Evolutionary conservation across 2,329 filamentous ascomycete species (phyloP).

Genomic region (Colletotrichum tropicicola): DNA sequence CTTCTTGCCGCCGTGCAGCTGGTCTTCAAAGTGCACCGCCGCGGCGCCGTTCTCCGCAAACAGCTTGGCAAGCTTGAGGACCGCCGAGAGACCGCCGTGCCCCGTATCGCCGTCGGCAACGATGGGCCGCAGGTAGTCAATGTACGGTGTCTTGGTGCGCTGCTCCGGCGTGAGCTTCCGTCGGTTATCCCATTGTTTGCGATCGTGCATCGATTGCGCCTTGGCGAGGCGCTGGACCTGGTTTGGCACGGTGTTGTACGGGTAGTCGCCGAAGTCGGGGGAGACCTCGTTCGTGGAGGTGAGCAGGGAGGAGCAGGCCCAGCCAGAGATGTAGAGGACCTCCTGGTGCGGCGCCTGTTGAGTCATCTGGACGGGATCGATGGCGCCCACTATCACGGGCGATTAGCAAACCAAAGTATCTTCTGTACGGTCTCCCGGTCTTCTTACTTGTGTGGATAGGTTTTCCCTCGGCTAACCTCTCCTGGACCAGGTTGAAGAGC

Average conservation of each 20-base stretch:
- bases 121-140: constrained; percentile 94
- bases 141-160: constrained; percentile 79
- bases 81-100: constrained; percentile 90
- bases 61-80: constrained; percentile 95
- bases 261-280: constrained; percentile 97
- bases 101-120: constrained; percentile 96
- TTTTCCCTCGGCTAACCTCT: constrained; percentile 79
- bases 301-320: constrained; percentile 94
- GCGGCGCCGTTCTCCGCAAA: constrained; percentile 98
- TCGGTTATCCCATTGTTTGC: constrained; percentile 90
- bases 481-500: constrained; percentile 87
- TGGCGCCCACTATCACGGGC: constrained; percentile 94
- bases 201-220: constrained; percentile 95
- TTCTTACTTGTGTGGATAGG: constrained; percentile 89
- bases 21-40: constrained; percentile 97
- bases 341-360: constrained; percentile 97
- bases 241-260: constrained; percentile 98
- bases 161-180: constrained; percentile 80
- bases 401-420: too few relatives aligned
- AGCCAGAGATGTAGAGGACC: constrained; percentile 94
- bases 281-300: constrained; percentile 97
- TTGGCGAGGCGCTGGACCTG: constrained; percentile 97
- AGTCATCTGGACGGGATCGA: constrained; percentile 99
- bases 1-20: constrained; percentile 97
- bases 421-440: background rate